A percentile compares a stretch with the other conserved stretches of the same genome.
These are phyloP conservation scores for Persicaria maculosa DNA, from an alignment of 148 eudicot species.

Conservation along the genomic window DNA sequence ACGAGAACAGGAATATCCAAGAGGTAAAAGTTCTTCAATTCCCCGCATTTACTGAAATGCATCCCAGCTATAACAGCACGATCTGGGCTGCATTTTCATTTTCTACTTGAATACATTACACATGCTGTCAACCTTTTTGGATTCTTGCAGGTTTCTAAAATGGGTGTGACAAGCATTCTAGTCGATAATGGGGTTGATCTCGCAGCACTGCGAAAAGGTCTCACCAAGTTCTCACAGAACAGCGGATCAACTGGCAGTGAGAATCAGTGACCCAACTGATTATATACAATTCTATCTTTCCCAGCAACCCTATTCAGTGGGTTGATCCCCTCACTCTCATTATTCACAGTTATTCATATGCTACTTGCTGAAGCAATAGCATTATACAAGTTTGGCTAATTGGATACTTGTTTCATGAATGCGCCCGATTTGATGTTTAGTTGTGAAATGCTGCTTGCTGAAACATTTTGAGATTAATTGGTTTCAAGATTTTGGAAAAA, in stretches of 20 bases:
- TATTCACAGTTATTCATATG: neutral
- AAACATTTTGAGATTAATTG: neutral
- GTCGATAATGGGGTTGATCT: slow-evolving; percentile 62
- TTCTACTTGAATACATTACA: neutral
- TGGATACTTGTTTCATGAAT: slow-evolving; percentile 3
- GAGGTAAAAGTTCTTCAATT: slow-evolving; percentile 30
- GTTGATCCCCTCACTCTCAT: neutral
- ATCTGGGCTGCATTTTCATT: neutral
- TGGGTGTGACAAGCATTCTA: slow-evolving; percentile 80
- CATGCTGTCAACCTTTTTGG: neutral
- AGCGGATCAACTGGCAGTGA: slow-evolving; percentile 33
- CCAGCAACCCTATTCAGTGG: neutral
- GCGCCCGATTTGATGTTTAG: neutral
- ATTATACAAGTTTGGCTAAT: neutral
- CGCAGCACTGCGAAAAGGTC: slow-evolving; percentile 61
- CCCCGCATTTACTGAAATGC: neutral
- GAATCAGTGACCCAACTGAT: neutral
- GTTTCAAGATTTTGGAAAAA: neutral
- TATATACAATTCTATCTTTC: neutral
- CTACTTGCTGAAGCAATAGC: neutral
- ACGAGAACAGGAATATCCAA: slow-evolving; percentile 77
- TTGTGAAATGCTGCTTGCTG: neutral
- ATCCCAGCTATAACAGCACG: neutral
- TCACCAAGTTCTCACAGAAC: slow-evolving; percentile 43
- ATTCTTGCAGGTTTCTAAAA: slow-evolving; percentile 39